These are phyloP conservation scores for Fomitopsis schrenkii DNA, from an alignment of 1,284 basidiomycete genomes.

Conservation along the genomic window DNA sequence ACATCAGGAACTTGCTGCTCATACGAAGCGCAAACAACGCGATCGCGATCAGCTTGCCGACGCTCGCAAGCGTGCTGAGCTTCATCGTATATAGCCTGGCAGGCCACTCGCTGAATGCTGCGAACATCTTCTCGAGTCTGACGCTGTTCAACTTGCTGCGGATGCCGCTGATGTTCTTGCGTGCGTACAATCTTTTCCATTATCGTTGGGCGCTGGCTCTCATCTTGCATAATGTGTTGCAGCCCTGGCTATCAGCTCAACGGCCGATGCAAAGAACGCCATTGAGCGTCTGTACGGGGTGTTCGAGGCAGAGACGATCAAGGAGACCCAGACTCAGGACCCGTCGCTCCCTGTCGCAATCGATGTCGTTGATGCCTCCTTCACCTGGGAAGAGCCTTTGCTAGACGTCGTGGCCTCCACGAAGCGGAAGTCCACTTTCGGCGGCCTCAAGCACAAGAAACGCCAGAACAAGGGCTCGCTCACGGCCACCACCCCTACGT, in stretches of 20 bases:
- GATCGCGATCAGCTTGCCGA: constrained; percentile 69
- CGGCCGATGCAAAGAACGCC: constrained; percentile 78
- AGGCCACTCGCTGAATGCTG: constrained; percentile 65
- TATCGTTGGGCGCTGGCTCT: not conserved
- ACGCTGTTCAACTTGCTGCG: constrained; percentile 79
- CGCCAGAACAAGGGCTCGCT: constrained; percentile 10
- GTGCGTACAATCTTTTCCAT: constrained; percentile 29
- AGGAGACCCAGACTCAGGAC: constrained; percentile 48
- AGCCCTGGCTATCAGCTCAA: constrained; percentile 75
- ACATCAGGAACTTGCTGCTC: constrained; percentile 74
- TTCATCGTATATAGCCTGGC: constrained; percentile 80
- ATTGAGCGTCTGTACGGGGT: constrained; percentile 63
- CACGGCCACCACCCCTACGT: constrained; percentile 9
- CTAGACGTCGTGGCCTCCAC: constrained; percentile 40
- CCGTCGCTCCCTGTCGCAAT: constrained; percentile 58
- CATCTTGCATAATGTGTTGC: constrained; percentile 17
- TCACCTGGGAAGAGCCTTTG: constrained; percentile 83
- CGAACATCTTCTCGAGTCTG: constrained; percentile 77
- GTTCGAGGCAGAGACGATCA: constrained; percentile 75
- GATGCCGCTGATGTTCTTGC: constrained; percentile 73
- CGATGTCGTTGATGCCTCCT: constrained; percentile 62
- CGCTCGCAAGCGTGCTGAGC: constrained; percentile 79
- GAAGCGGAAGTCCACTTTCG: constrained; percentile 28
- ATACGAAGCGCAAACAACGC: constrained; percentile 70
- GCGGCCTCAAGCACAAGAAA: constrained; percentile 15